Conservation (phyloP, 805 yeast species). For the Sungouiozyma intestinalis region DNA sequence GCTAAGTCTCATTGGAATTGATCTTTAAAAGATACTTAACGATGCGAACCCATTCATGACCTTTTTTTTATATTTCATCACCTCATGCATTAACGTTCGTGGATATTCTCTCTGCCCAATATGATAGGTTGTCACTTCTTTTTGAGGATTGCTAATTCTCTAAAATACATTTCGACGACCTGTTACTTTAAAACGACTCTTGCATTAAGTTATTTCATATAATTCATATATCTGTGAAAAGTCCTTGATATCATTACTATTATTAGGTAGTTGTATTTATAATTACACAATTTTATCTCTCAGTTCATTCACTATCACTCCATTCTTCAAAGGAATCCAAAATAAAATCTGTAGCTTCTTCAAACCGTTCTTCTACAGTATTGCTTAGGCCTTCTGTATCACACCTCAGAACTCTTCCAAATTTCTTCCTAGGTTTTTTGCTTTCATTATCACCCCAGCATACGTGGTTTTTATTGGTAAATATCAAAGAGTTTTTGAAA, state of each 20-base stretch:
- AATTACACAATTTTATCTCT: neutral
- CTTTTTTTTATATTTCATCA: no score
- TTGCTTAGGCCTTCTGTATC: constrained; percentile 64
- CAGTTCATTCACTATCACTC: constrained; percentile 32
- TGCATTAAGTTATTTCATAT: no score
- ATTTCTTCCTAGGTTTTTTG: constrained; percentile 80
- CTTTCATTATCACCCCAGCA: constrained; percentile 61
- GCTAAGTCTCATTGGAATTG: no score
- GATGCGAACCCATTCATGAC: neutral
- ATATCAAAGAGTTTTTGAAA: constrained; percentile 72
- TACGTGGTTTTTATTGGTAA: constrained; percentile 62
- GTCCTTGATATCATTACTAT: no score
- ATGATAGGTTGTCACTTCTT: no score
- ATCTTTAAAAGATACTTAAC: no score
- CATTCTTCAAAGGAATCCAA: constrained; percentile 67
- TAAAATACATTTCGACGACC: no score
- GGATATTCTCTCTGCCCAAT: no score
- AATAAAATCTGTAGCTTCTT: constrained; percentile 77
- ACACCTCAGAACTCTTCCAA: constrained; percentile 77
- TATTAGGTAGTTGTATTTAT: no score
- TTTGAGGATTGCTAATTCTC: no score
- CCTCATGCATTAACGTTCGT: neutral
- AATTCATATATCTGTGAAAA: no score
- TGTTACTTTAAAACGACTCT: no score
- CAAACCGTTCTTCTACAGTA: constrained; percentile 69